Evolutionary conservation across 352 stramenopile species (phyloP).

Genomic region (Pythium vanterpoolii): DNA sequence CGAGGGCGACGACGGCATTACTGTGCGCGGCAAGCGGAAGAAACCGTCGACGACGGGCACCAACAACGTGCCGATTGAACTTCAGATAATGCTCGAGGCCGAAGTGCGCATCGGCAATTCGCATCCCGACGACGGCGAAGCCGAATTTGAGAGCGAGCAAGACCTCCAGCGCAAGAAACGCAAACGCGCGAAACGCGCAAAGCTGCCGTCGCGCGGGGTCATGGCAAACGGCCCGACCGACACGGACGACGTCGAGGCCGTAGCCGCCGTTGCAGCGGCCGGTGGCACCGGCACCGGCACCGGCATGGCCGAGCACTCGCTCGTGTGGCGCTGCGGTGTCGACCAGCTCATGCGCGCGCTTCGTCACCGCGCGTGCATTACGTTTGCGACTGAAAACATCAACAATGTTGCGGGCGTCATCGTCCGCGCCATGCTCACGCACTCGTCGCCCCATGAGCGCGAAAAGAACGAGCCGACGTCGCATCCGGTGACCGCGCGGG

Average conservation of each 20-base stretch:
- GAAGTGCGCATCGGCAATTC: constrained; percentile 35
- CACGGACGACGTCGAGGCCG: constrained; percentile 23
- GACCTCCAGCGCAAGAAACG: constrained; percentile 53
- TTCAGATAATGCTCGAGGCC: constrained; percentile 85
- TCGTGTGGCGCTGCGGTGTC: constrained; percentile 79
- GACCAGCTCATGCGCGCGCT: constrained; percentile 80
- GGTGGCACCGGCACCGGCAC: constrained; percentile 22
- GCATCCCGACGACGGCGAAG: constrained; percentile 40
- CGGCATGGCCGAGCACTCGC: constrained; percentile 55
- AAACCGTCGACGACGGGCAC: neutral
- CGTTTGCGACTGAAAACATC: constrained; percentile 82
- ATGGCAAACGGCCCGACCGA: constrained; percentile 17
- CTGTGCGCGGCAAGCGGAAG: constrained; percentile 1
- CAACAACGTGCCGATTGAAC: constrained; percentile 63
- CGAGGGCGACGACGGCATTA: neutral
- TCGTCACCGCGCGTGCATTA: constrained; percentile 74
- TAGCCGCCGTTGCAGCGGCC: constrained; percentile 20
- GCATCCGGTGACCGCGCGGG: constrained; percentile 68
- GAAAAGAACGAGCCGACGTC: constrained; percentile 80
- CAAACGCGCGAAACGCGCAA: constrained; percentile 72
- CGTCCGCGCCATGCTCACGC: constrained; percentile 72
- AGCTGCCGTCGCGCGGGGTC: constrained; percentile 60
- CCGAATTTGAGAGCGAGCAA: constrained; percentile 62
- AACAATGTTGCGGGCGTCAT: constrained; percentile 80
- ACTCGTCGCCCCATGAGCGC: constrained; percentile 80